These are phyloP conservation scores for Yamadazyma trypodendri DNA, from an alignment of 1,139 yeast genomes.

Conservation along the genomic window DNA sequence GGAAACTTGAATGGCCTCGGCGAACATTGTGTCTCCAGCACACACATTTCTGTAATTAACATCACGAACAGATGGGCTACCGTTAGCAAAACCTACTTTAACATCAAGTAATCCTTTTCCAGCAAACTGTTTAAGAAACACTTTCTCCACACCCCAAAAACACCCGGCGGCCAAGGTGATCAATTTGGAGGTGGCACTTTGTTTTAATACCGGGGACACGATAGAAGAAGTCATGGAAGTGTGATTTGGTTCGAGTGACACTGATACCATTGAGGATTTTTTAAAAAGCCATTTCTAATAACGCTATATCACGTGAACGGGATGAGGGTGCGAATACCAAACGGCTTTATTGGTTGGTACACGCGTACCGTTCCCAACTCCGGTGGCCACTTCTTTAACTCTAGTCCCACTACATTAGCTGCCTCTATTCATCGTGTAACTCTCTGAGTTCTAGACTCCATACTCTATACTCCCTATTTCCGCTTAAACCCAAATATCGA, in stretches of 20 bases:
- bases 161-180: conserved; percentile 80
- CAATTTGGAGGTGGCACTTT: conserved; percentile 43
- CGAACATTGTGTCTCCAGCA: conserved; percentile 65
- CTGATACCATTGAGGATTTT: neutral
- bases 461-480: conserved; percentile 15
- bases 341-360: neutral
- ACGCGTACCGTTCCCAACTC: too few species aligned
- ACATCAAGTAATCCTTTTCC: conserved; percentile 69
- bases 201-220: conserved; percentile 37
- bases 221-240: conserved; percentile 7
- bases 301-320: conserved; percentile 1
- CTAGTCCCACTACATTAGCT: too few species aligned
- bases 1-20: conserved; percentile 79
- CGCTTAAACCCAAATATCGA: conserved; percentile 42
- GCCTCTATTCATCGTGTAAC: too few species aligned
- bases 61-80: conserved; percentile 41
- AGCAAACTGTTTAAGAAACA: conserved; percentile 65
- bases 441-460: too few species aligned
- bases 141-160: conserved; percentile 94
- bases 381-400: too few species aligned
- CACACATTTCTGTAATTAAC: conserved; percentile 82
- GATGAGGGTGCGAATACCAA: too few species aligned
- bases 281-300: neutral
- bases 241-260: neutral
- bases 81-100: conserved; percentile 91